Conservation (phyloP, 2,329 filamentous ascomycete genomes). For the Phaeosphaeria sp. region DNA sequence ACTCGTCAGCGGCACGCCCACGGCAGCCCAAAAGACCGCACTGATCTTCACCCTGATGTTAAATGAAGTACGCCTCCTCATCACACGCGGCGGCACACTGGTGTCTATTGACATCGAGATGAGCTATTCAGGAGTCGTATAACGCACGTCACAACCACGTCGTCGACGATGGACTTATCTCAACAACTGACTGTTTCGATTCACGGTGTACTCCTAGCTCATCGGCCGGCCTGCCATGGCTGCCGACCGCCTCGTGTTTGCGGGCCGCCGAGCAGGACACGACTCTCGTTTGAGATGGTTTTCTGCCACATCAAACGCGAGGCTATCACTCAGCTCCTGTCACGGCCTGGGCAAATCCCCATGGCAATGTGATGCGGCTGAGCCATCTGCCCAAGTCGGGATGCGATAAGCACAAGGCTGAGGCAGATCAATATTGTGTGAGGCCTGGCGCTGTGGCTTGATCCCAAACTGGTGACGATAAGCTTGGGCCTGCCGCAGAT, state of each 20-base stretch:
- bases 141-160: neutral
- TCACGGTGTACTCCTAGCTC: neutral
- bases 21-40: neutral
- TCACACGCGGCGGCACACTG: neutral
- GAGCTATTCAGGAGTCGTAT: neutral
- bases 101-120: neutral
- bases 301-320: neutral
- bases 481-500: neutral
- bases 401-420: neutral
- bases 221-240: neutral
- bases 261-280: neutral
- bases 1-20: neutral
- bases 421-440: neutral
- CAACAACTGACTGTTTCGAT: neutral
- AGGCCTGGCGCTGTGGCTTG: neutral
- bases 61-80: neutral
- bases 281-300: neutral
- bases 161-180: neutral
- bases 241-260: neutral
- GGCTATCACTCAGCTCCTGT: neutral
- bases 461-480: neutral
- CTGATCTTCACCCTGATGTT: neutral
- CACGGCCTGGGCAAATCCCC: neutral
- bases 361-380: neutral
- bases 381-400: neutral